Conservation (phyloP, 1,284 basidiomycete species). For the Tilletia caries region DNA sequence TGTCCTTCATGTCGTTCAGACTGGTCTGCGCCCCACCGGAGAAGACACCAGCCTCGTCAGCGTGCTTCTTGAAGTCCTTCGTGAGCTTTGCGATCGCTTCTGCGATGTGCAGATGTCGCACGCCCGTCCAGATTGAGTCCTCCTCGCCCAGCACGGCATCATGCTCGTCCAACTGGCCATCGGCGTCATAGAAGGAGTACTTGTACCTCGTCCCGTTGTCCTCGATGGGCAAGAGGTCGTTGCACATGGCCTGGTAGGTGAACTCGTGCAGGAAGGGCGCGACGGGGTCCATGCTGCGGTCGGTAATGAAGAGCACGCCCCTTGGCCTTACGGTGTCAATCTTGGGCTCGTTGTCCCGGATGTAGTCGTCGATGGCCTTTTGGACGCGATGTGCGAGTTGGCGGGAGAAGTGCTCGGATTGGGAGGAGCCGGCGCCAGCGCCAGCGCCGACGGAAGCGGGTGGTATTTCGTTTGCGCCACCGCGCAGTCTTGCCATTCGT, state of each 20-base stretch:
- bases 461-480: conserved; percentile 19
- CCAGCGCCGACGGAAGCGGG: neutral
- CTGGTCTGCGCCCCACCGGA: conserved; percentile 65
- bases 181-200: conserved; percentile 59
- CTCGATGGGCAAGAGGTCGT: conserved; percentile 78
- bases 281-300: conserved; percentile 87
- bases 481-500: conserved; percentile 33
- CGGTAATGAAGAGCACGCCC: conserved; percentile 82
- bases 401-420: conserved; percentile 42
- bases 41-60: conserved; percentile 88
- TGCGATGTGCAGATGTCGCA: conserved; percentile 96
- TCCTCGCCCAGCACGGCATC: conserved; percentile 76
- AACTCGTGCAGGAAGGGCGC: conserved; percentile 95
- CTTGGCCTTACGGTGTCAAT: conserved; percentile 68
- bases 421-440: neutral
- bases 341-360: conserved; percentile 58
- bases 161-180: conserved; percentile 79
- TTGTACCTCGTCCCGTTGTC: conserved; percentile 74
- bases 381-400: conserved; percentile 45
- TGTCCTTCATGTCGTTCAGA: conserved; percentile 97
- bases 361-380: conserved; percentile 35
- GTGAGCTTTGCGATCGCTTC: conserved; percentile 96
- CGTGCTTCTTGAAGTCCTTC: conserved; percentile 87
- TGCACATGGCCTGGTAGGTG: conserved; percentile 98
- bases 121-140: conserved; percentile 84